Conservation (phyloP, 2,329 filamentous ascomycete genomes). For the Aspergillus intermedius region DNA sequence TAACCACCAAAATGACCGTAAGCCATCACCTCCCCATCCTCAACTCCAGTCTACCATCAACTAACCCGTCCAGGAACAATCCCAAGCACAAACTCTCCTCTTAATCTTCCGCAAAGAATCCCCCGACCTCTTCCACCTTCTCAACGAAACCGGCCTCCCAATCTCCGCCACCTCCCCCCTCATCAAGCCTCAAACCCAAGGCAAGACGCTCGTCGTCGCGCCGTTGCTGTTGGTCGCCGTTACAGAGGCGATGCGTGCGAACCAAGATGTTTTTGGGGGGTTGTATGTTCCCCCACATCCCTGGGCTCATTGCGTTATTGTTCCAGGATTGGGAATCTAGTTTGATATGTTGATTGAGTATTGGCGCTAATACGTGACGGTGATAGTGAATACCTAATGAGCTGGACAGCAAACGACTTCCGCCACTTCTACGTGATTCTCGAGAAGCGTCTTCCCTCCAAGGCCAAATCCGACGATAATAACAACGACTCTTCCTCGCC, state of each 20-base stretch:
- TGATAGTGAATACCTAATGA: conserved; percentile 1
- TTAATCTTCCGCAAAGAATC: conserved; percentile 1
- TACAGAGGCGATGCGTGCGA: neutral
- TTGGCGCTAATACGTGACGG: neutral
- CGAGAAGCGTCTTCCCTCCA: neutral
- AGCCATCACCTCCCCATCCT: neutral
- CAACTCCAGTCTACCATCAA: neutral
- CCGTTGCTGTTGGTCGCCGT: neutral
- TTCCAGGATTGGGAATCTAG: too few species aligned
- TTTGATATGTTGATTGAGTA: too few species aligned
- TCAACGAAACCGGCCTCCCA: conserved; percentile 1
- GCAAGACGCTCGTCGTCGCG: neutral
- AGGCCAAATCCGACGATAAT: neutral
- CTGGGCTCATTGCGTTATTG: too few species aligned
- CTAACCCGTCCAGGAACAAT: neutral
- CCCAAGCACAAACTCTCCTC: neutral
- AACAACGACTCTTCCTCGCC: neutral
- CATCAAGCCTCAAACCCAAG: neutral
- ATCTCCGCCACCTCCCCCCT: neutral
- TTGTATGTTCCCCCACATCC: neutral
- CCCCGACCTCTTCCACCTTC: neutral
- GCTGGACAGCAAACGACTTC: neutral
- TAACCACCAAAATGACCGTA: neutral
- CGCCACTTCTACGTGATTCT: neutral
- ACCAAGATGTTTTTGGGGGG: neutral